phyloP scores from a whole-genome alignment of 495 filamentous ascomycete species.

The Acidomyces sp. region DNA sequence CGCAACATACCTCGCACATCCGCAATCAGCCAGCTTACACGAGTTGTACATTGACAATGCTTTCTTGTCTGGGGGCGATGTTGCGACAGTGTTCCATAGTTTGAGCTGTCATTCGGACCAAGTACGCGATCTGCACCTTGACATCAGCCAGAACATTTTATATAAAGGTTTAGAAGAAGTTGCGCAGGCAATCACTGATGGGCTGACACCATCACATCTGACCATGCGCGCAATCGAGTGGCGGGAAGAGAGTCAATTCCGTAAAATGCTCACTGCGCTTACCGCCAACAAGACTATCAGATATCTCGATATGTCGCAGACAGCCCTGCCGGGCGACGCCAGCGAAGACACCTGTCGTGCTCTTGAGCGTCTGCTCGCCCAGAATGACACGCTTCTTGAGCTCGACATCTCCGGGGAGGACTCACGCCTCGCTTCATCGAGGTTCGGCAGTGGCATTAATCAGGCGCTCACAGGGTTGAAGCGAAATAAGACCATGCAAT shows the following conservation, averaged over 20 bases:
- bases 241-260: conserved; percentile 61
- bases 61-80: conserved; percentile 60
- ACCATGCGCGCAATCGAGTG: conserved; percentile 82
- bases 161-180: conserved; percentile 59
- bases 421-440: conserved; percentile 72
- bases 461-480: conserved; percentile 63
- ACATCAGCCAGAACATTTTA: conserved; percentile 70
- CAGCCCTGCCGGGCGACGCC: conserved; percentile 68
- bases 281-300: conserved; percentile 58
- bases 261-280: conserved; percentile 57
- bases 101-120: conserved; percentile 42
- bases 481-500: conserved; percentile 58
- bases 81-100: conserved; percentile 64
- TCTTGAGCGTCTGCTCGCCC: conserved; percentile 62
- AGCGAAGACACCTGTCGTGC: conserved; percentile 58
- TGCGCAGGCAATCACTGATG: conserved; percentile 50
- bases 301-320: conserved; percentile 78
- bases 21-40: conserved; percentile 51
- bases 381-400: conserved; percentile 62
- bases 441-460: conserved; percentile 71
- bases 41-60: conserved; percentile 66
- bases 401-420: conserved; percentile 84
- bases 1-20: conserved; percentile 23
- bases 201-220: conserved; percentile 55
- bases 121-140: conserved; percentile 58